Base-by-base conservation (phyloP, 2,329 filamentous ascomycete species). In the Xylogone sp. region DNA sequence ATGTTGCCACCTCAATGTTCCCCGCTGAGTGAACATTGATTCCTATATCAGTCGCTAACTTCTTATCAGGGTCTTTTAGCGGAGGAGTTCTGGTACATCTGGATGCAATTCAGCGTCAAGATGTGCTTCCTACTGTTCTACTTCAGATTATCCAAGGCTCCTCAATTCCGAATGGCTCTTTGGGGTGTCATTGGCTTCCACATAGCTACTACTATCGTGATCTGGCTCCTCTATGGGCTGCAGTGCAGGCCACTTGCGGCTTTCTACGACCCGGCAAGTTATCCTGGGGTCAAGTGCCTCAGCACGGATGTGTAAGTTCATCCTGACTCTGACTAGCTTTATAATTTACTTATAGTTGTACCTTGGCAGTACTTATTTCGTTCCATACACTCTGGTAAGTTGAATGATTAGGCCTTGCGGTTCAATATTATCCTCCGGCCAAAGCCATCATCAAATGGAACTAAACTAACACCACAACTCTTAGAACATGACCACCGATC, bases 101-200 rank as follows among this genome's bases (percentile, higher is more conserved):
- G 56, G 20, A 59, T 65, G 18, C 66, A 69, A 42, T 68, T 58
- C 46, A 48, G 57, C 13, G 63, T 69, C 50, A 69, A 68, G 53
- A 60, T 57, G 46, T 59, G 62, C 21, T 69, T 69, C 48, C 59
- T 69, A 0, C 56, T 65, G 45, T 69, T 69, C 55, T 69, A 68
- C 46, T 58, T 68, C 12, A 62, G 65, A 1, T 52, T 56, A 21
- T 56, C 56, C 0, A 13, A 31, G 13, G 56, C 59, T 1, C 55
- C 44, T 16, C 50, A 42, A 8, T 69, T 68, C 43, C 58, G 60
- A 4, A 50, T 31, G 2, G 42, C 58, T 1, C 60, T 69, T 1
- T 65, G 54, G 44, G 19, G 54, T 21, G 60, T 60, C 13, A 62
- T 69, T 20, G 61, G 43, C 5, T 48, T 62, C 3, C 66, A 69